Evolutionary conservation across 345 rosid species (phyloP).

Genomic region (Pistacia vera): DNA sequence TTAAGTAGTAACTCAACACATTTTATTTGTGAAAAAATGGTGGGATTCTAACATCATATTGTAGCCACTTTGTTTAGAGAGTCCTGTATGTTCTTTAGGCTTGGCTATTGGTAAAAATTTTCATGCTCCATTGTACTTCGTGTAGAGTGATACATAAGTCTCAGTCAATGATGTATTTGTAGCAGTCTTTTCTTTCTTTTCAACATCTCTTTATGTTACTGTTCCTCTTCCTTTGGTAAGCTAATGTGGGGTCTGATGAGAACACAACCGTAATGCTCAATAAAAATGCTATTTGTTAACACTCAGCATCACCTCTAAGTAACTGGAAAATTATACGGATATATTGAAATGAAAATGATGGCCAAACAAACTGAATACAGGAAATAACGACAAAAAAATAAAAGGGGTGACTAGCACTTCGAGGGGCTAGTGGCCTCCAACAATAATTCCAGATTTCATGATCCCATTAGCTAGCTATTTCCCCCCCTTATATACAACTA

Average conservation of each 20-base stretch:
- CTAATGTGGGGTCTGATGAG: not conserved
- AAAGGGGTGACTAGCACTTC: too few species aligned
- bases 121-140: not conserved
- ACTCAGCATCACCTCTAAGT: too few species aligned
- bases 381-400: too few species aligned
- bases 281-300: too few species aligned
- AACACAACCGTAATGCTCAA: too few species aligned
- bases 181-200: not conserved
- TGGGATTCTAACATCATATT: not conserved
- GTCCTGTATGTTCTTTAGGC: not conserved
- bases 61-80: not conserved
- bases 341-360: too few species aligned
- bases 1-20: not conserved
- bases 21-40: not conserved
- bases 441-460: too few species aligned
- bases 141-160: not conserved
- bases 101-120: not conserved
- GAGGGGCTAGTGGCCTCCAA: too few species aligned
- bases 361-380: too few species aligned
- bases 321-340: too few species aligned
- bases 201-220: not conserved
- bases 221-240: not conserved
- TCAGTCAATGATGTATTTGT: not conserved
- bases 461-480: too few species aligned
- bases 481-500: too few species aligned